Conservation (phyloP, 2,329 filamentous ascomycete genomes). For the Colletotrichum caudatum region DNA sequence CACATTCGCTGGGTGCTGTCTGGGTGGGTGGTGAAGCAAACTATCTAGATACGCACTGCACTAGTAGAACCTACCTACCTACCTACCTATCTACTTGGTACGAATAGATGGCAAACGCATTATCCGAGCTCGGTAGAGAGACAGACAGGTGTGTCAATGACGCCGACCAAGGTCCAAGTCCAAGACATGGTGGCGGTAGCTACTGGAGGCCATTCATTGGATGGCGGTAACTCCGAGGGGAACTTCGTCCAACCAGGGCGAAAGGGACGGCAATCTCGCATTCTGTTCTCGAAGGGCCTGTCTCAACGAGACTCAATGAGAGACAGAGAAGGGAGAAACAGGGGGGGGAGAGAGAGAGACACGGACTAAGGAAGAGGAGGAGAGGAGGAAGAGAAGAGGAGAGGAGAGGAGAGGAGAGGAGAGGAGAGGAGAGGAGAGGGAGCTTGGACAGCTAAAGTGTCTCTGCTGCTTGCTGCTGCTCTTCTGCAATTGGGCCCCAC, state of each 20-base stretch:
- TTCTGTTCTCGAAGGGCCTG: background rate
- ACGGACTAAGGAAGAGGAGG: too few relatives aligned
- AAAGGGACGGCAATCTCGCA: too few relatives aligned
- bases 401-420: too few relatives aligned
- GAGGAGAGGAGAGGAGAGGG: background rate
- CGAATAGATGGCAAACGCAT: too few relatives aligned
- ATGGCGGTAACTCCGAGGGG: background rate
- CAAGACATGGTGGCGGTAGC: background rate
- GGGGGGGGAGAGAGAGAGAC: background rate
- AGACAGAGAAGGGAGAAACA: background rate
- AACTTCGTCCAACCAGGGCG: background rate
- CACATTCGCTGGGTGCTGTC: too few relatives aligned
- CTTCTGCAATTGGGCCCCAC: background rate
- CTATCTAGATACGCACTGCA: too few relatives aligned
- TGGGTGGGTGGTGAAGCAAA: too few relatives aligned
- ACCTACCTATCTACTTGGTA: too few relatives aligned
- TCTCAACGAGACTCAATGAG: background rate
- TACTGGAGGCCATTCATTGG: background rate
- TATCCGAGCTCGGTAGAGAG: too few relatives aligned
- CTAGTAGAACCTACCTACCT: too few relatives aligned
- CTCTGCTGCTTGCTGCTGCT: background rate
- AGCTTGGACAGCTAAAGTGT: background rate
- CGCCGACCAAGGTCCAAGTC: background rate
- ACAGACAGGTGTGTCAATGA: background rate
- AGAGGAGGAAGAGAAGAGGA: background rate